Percentiles rank a stretch among this genome's conserved stretches.
phyloP scores from a whole-genome alignment of 495 filamentous ascomycete species.

The Podospora bellae-mahoneyi region DNA sequence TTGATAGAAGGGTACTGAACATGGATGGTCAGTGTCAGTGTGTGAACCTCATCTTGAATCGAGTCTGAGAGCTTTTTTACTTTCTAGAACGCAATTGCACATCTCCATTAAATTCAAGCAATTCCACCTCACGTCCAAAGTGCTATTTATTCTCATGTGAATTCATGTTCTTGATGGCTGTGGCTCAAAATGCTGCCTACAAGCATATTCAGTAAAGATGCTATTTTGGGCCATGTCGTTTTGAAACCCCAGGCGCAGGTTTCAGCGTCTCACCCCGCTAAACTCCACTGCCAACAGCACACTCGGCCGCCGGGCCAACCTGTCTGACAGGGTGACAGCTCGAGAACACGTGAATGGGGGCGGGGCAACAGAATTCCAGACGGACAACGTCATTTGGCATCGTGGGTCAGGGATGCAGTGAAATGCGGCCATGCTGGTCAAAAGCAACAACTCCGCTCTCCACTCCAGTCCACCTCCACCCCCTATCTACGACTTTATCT shows the following conservation, averaged over 20 bases:
- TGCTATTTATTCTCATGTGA: too few relatives aligned
- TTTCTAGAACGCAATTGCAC: too few relatives aligned
- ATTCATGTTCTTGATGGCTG: not conserved
- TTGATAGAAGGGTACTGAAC: not conserved
- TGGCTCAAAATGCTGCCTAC: not conserved
- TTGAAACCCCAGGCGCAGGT: not conserved
- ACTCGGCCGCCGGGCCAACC: not conserved
- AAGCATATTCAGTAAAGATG: not conserved
- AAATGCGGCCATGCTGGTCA: conserved; percentile 12
- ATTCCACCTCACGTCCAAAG: too few relatives aligned
- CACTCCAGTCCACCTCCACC: not conserved
- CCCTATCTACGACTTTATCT: not conserved
- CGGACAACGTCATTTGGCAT: conserved; percentile 19
- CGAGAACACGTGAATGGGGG: conserved; percentile 15
- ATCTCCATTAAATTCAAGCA: too few relatives aligned
- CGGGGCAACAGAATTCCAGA: conserved; percentile 6
- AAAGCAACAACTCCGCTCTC: conserved; percentile 13
- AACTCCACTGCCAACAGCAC: not conserved
- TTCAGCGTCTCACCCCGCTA: not conserved
- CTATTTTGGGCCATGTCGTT: not conserved
- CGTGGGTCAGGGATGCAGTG: not conserved
- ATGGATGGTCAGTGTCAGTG: not conserved
- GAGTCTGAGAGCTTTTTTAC: not conserved
- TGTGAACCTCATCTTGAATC: too few relatives aligned
- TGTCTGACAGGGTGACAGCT: conserved; percentile 7